Conservation (phyloP, 352 stramenopile genomes). For the Pythium plurisporium region DNA sequence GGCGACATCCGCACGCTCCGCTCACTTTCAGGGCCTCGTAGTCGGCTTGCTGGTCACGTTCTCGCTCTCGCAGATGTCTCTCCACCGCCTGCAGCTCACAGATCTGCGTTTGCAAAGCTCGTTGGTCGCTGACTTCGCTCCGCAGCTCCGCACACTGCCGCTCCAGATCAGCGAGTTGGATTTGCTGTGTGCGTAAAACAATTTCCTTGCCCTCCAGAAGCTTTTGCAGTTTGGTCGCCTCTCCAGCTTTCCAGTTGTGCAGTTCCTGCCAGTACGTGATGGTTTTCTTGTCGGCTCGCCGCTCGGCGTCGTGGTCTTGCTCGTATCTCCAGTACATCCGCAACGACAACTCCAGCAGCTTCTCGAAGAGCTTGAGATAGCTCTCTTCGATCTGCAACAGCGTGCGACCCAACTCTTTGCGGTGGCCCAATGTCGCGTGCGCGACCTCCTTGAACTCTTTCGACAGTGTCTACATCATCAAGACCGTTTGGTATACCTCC, state of each 20-base stretch:
- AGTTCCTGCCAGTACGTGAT: conserved; percentile 50
- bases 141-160: conserved; percentile 23
- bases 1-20: background rate
- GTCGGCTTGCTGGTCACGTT: conserved; percentile 31
- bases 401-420: conserved; percentile 55
- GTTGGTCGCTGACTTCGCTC: conserved; percentile 19
- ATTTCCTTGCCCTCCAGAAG: conserved; percentile 54
- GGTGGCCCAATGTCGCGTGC: conserved; percentile 53
- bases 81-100: conserved; percentile 35
- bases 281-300: conserved; percentile 37
- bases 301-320: conserved; percentile 40
- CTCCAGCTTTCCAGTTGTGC: conserved; percentile 35
- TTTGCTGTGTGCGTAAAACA: conserved; percentile 39
- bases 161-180: conserved; percentile 49
- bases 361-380: conserved; percentile 75
- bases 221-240: conserved; percentile 46
- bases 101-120: conserved; percentile 34
- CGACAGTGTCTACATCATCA: conserved; percentile 40
- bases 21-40: conserved; percentile 33
- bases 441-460: conserved; percentile 67
- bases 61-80: conserved; percentile 23
- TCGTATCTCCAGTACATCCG: conserved; percentile 74
- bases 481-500: too few relatives aligned
- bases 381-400: conserved; percentile 70
- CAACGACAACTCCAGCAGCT: conserved; percentile 65